Conservation (phyloP, 1,284 basidiomycete genomes). For the Sanghuangporus weigelae region DNA sequence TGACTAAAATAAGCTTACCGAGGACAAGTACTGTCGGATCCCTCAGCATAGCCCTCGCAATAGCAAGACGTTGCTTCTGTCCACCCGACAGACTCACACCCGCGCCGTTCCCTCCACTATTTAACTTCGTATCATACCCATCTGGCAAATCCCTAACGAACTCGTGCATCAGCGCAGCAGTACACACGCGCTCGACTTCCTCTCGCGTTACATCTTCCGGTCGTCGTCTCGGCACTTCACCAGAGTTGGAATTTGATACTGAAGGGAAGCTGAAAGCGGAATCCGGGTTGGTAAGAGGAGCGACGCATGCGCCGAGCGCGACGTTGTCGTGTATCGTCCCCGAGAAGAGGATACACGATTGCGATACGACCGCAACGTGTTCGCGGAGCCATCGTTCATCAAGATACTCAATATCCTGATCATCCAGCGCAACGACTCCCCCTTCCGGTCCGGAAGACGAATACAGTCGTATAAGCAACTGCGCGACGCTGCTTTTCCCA, state of each 20-base stretch:
- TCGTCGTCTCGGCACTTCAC: constrained; percentile 36
- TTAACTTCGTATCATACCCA: constrained; percentile 85
- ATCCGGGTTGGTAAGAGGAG: background rate
- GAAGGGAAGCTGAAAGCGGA: background rate
- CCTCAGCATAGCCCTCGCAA: constrained; percentile 84
- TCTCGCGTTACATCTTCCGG: constrained; percentile 51
- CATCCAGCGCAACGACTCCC: constrained; percentile 75
- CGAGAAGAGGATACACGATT: constrained; percentile 78
- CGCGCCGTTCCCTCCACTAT: constrained; percentile 61
- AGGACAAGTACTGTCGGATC: constrained; percentile 90
- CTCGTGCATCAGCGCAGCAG: constrained; percentile 84
- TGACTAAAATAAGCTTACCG: constrained; percentile 43
- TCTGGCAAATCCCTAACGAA: constrained; percentile 80
- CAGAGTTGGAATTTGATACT: background rate
- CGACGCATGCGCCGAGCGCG: constrained; percentile 55
- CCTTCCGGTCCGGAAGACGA: constrained; percentile 33
- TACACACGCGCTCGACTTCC: constrained; percentile 79
- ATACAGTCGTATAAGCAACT: constrained; percentile 81
- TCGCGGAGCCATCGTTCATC: constrained; percentile 70
- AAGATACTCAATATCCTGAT: constrained; percentile 72
- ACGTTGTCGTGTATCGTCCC: constrained; percentile 87
- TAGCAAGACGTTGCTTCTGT: constrained; percentile 88
- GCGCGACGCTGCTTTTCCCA: constrained; percentile 90
- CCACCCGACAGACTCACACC: constrained; percentile 86
- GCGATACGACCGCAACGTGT: constrained; percentile 77